Conservation (phyloP, 768 basidiomycete genomes). For the Termitomyces sp. region DNA sequence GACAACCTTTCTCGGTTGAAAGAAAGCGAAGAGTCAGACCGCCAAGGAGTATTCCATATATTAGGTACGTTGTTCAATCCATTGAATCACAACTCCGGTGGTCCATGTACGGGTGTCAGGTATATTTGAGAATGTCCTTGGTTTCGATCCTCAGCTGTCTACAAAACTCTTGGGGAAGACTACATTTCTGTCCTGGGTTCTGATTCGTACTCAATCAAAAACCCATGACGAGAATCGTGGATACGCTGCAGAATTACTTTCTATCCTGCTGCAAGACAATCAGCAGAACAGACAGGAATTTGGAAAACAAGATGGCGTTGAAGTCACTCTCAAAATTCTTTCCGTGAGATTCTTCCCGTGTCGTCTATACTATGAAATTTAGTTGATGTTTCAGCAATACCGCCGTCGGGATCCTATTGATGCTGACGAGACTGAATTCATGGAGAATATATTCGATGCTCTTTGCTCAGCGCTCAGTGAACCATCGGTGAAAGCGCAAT, state of each 20-base stretch:
- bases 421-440: constrained; percentile 91
- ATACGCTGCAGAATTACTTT: constrained; percentile 91
- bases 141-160: constrained; percentile 77
- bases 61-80: constrained; percentile 45
- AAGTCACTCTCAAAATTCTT: constrained; percentile 65
- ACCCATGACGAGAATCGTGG: constrained; percentile 85
- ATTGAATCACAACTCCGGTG: background rate
- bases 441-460: constrained; percentile 94
- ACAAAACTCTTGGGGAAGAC: constrained; percentile 69
- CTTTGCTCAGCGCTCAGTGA: constrained; percentile 85
- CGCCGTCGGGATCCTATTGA: constrained; percentile 79
- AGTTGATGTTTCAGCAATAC: constrained; percentile 59
- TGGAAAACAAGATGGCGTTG: constrained; percentile 74
- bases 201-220: constrained; percentile 68
- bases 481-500: constrained; percentile 69
- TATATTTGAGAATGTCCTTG: constrained; percentile 89
- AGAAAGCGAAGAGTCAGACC: constrained; percentile 85
- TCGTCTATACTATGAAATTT: background rate
- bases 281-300: constrained; percentile 62
- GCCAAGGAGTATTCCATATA: constrained; percentile 89
- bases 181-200: constrained; percentile 69
- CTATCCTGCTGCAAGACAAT: constrained; percentile 81
- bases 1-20: constrained; percentile 87
- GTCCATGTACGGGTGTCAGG: constrained; percentile 34
- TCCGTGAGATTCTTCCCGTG: constrained; percentile 52